Conservation (phyloP, 257 asterid species). For the Penstemon eatonii region DNA sequence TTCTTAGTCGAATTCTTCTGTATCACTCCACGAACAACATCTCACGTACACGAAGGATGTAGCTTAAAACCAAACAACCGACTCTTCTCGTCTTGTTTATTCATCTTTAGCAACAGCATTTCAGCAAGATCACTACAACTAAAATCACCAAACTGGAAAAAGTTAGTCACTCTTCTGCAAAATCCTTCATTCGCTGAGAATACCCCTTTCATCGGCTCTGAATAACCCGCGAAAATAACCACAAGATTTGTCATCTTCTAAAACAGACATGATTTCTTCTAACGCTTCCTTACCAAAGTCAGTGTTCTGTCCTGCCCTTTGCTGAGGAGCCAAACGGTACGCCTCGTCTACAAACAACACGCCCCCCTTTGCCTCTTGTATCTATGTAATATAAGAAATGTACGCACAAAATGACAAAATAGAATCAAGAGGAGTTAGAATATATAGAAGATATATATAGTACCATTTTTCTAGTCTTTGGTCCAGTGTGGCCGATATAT, state of each 20-base stretch:
- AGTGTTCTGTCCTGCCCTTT: conserved; percentile 39
- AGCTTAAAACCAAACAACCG: conserved; percentile 63
- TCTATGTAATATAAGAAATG: no score
- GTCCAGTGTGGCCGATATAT: conserved; percentile 82
- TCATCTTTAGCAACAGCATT: conserved; percentile 71
- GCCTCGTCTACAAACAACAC: conserved; percentile 85
- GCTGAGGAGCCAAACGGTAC: conserved; percentile 58
- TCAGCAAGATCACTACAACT: conserved; percentile 66
- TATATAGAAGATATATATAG: not conserved
- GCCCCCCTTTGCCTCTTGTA: conserved; percentile 94
- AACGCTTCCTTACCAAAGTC: conserved; percentile 80
- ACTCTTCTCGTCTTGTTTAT: conserved; percentile 48
- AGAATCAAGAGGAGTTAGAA: no score
- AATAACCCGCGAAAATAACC: conserved; percentile 78
- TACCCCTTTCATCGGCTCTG: conserved; percentile 78
- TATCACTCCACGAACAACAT: conserved; percentile 46
- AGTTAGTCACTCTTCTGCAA: conserved; percentile 72
- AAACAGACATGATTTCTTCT: conserved; percentile 87
- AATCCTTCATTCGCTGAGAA: conserved; percentile 75
- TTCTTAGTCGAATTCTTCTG: conserved; percentile 50
- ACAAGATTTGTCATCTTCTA: conserved; percentile 71
- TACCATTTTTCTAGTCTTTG: conserved; percentile 78
- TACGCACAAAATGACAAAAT: no score
- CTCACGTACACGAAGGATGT: conserved; percentile 49
- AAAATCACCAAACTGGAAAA: conserved; percentile 63